Base-by-base conservation (phyloP, 2,329 filamentous ascomycete genomes). In the Claviceps sp. region DNA sequence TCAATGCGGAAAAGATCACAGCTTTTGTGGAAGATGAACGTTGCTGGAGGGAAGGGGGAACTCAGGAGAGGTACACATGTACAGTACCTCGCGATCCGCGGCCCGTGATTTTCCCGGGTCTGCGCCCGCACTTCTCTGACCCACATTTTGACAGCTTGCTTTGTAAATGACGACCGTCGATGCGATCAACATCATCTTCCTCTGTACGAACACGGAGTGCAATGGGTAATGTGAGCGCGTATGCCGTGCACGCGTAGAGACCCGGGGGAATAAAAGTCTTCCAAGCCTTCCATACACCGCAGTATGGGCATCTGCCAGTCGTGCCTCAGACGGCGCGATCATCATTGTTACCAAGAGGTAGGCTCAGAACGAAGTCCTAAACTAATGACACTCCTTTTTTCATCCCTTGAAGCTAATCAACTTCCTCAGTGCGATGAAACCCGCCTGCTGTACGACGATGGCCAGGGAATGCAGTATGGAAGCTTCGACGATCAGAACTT, bases 271-370 rank as follows among this genome's bases (percentile, higher is more conserved):
- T 34, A 52, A 16, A 14, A 44, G 22, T 37, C 24, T 22, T 46
- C 20, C 13, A 14, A 20, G 8, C 20, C 6, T 3, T 18, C 20
- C 34, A 24, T 14, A 55, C 51, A 11, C 41, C 11, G 45, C 52
- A 65, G 49, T 55, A 83, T 83, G 80, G 80, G 80, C 54, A 72
- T 72, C 64, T 83, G 79, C 65, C 71, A 75, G 55, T 82, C 79
- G 52, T 84, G 80, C 61, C 67, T 84, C 45, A 78, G 79, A 56
- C 65, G 69, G 56, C 71, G 72, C 52, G 69, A 71, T 50, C 70
- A 68, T 57, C 75, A 79, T 56, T 65, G 68, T 37, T 74, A 74
- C 54, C 77, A 81, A 37, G 78, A 82, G 44, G 44, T 46, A 34
- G 30, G 30, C 30, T 34, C 3, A 68, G 78, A 43, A 14, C 22